Conservation (phyloP, 2,329 filamentous ascomycete species). For the Ciborinia camelliae region DNA sequence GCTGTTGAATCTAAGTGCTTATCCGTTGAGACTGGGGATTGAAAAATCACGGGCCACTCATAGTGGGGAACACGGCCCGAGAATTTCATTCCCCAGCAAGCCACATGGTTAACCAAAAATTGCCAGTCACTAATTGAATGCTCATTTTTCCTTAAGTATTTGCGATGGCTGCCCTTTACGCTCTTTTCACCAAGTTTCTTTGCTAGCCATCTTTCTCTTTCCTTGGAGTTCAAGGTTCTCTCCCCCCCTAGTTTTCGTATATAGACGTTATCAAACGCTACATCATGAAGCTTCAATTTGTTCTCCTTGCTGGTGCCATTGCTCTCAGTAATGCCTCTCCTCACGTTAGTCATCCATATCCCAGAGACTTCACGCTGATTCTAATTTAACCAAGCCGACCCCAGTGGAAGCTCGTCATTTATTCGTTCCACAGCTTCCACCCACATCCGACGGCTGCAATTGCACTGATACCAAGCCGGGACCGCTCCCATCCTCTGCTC, state of each 20-base stretch:
- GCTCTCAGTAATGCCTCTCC: conserved; percentile 16
- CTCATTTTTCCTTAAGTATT: not conserved
- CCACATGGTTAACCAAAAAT: not conserved
- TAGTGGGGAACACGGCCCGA: no score
- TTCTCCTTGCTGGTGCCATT: not conserved
- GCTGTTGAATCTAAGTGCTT: no score
- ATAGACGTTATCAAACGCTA: not conserved
- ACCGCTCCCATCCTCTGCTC: not conserved
- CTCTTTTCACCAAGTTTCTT: not conserved
- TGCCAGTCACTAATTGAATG: not conserved
- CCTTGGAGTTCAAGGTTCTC: not conserved
- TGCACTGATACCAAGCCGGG: conserved; percentile 14
- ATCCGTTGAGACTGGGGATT: no score
- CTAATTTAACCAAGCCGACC: not conserved
- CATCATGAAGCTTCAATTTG: conserved; percentile 10
- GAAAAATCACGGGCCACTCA: no score
- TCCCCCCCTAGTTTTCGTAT: not conserved
- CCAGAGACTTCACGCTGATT: not conserved
- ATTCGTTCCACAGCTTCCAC: not conserved
- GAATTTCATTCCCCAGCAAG: no score
- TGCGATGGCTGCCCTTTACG: not conserved
- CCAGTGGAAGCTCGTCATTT: not conserved
- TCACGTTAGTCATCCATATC: not conserved
- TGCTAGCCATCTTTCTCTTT: not conserved
- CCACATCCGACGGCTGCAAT: conserved; percentile 10